Evolutionary conservation across 2,329 filamentous ascomycete genomes (phyloP).

Genomic region (Scedosporium apiospermum): DNA sequence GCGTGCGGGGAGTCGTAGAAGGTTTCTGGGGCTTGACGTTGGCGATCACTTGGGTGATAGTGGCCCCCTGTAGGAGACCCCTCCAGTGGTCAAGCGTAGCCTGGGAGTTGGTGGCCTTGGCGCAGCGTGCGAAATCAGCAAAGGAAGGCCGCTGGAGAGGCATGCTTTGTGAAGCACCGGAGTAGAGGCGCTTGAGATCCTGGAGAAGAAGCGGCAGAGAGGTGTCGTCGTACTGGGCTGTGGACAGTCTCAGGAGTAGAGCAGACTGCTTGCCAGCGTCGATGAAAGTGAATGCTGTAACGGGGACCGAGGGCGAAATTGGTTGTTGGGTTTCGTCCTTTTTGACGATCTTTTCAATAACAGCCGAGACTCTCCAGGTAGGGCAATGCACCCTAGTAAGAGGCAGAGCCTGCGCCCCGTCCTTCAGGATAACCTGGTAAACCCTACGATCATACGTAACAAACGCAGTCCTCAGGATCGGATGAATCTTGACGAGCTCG

Average conservation of each 20-base stretch:
- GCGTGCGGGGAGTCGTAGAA: conserved; percentile 26
- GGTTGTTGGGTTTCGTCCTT: conserved; percentile 27
- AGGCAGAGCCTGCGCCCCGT: background rate
- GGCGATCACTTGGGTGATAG: conserved; percentile 35
- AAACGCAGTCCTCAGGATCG: conserved; percentile 46
- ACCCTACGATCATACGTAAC: conserved; percentile 33
- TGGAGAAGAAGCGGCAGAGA: conserved; percentile 36
- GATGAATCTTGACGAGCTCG: conserved; percentile 33
- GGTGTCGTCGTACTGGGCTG: conserved; percentile 38
- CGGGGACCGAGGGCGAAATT: conserved; percentile 29
- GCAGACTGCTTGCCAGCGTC: conserved; percentile 37
- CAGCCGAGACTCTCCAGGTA: conserved; percentile 26
- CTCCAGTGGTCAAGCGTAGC: conserved; percentile 36
- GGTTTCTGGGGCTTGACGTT: conserved; percentile 30
- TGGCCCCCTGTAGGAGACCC: conserved; percentile 31
- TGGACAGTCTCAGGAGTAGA: conserved; percentile 37
- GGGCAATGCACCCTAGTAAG: conserved; percentile 26
- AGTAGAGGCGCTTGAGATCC: conserved; percentile 38
- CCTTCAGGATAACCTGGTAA: conserved; percentile 31
- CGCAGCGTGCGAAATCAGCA: conserved; percentile 35
- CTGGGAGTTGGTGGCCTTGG: conserved; percentile 10
- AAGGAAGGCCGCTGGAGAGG: conserved; percentile 30
- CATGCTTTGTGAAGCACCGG: conserved; percentile 15
- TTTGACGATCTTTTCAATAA: conserved; percentile 30
- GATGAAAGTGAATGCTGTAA: conserved; percentile 41